These are phyloP conservation scores for Canna indica DNA, from an alignment of 176 grass and related monocot species.

Conservation along the genomic window DNA sequence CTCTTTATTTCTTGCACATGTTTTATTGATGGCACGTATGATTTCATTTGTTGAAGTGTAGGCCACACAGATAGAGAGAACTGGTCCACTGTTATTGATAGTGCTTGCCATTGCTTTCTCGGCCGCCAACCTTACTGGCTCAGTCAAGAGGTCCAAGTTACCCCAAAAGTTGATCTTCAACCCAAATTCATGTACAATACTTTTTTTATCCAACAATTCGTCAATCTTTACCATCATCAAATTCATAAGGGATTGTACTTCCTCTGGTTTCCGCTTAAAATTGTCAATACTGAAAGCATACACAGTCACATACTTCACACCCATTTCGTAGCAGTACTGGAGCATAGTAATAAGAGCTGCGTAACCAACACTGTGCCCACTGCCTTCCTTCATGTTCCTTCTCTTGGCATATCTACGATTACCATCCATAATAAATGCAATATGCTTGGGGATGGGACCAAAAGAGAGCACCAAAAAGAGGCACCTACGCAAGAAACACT, in stretches of 20 bases:
- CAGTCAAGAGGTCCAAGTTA: constrained; percentile 41
- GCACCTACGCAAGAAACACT: constrained; percentile 45
- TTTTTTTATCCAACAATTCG: constrained; percentile 37
- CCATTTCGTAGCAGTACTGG: constrained; percentile 64
- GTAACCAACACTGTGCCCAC: constrained; percentile 52
- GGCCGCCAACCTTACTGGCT: constrained; percentile 41
- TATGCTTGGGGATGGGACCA: constrained; percentile 68
- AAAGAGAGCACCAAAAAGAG: constrained; percentile 38
- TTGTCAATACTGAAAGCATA: constrained; percentile 91
- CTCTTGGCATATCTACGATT: constrained; percentile 71
- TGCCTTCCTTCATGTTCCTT: constrained; percentile 31
- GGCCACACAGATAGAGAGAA: constrained; percentile 65
- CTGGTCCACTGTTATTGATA: constrained; percentile 36
- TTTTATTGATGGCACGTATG: constrained; percentile 32
- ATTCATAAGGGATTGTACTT: constrained; percentile 62
- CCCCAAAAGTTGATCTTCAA: constrained; percentile 76
- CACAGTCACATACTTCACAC: constrained; percentile 46
- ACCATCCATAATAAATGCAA: constrained; percentile 90
- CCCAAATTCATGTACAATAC: constrained; percentile 38
- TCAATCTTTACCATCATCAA: constrained; percentile 78
- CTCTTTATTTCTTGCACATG: constrained; percentile 28
- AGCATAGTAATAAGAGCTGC: constrained; percentile 39
- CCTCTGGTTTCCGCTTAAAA: constrained; percentile 58
- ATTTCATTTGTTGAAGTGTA: constrained; percentile 75
- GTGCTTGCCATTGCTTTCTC: constrained; percentile 52